Conservation (phyloP, 2,329 filamentous ascomycete genomes). For the Pleurostoma richardsiae region DNA sequence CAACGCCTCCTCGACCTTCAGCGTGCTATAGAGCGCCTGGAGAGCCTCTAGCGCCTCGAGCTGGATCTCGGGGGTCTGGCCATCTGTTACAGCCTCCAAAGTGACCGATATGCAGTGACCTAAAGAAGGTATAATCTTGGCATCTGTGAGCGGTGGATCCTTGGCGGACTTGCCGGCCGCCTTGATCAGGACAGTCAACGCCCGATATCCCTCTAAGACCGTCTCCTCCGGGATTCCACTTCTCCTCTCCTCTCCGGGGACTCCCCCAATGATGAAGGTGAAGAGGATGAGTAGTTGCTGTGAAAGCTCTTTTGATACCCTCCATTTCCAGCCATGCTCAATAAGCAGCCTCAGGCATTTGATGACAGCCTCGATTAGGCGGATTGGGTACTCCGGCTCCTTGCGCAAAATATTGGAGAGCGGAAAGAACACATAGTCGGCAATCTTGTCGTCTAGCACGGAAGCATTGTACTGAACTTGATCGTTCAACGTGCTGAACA, state of each 20-base stretch:
- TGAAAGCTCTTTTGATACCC: slow-evolving; percentile 65
- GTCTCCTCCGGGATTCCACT: slow-evolving; percentile 66
- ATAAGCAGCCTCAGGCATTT: slow-evolving; percentile 72
- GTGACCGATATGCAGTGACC: slow-evolving; percentile 80
- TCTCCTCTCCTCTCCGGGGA: slow-evolving; percentile 48
- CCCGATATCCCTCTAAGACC: slow-evolving; percentile 63
- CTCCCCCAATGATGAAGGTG: slow-evolving; percentile 73
- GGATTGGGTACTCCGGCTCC: slow-evolving; percentile 65
- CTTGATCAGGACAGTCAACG: slow-evolving; percentile 61
- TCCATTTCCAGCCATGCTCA: slow-evolving; percentile 70
- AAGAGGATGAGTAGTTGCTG: slow-evolving; percentile 84
- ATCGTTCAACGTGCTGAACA: slow-evolving; percentile 39
- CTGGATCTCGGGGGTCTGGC: slow-evolving; percentile 63
- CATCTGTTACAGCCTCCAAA: slow-evolving; percentile 66
- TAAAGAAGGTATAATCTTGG: slow-evolving; percentile 66
- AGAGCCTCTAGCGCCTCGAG: slow-evolving; percentile 64
- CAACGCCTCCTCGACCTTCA: slow-evolving; percentile 69
- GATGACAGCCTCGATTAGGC: slow-evolving; percentile 69
- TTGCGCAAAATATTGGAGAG: slow-evolving; percentile 80
- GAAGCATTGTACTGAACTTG: slow-evolving; percentile 37
- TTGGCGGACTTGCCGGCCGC: slow-evolving; percentile 46
- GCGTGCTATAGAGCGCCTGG: slow-evolving; percentile 52
- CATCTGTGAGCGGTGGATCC: slow-evolving; percentile 43
- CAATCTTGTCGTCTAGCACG: slow-evolving; percentile 71
- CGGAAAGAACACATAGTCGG: slow-evolving; percentile 94